Evolutionary conservation across 1,139 yeast species (phyloP).

Genomic region (Chernovozyma sophiae-reginae): DNA sequence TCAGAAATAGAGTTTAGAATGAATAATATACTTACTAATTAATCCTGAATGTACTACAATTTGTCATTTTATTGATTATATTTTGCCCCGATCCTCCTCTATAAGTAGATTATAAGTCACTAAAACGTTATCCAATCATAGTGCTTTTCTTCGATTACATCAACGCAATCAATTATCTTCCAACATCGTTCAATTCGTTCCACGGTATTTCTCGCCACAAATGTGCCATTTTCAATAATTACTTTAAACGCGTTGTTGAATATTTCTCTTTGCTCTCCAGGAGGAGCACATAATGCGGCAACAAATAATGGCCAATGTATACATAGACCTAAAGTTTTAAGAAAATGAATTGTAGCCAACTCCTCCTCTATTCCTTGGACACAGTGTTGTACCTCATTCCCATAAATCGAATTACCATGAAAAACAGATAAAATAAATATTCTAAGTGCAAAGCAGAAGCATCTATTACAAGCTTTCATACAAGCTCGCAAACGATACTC

Average conservation of each 20-base stretch:
- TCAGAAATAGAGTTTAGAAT: no score
- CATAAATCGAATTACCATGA: conserved; percentile 6
- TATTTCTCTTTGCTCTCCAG: conserved; percentile 3
- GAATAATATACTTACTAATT: no score
- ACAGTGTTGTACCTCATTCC: conserved; percentile 5
- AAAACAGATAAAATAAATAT: conserved; percentile 7
- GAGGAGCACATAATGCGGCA: conserved; percentile 8
- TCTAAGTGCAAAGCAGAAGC: conserved; percentile 7
- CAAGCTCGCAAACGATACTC: conserved; percentile 5
- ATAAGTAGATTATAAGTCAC: conserved; percentile 1
- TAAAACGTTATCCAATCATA: conserved; percentile 10
- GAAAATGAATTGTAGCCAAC: conserved; percentile 4
- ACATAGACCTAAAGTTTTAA: conserved; percentile 6
- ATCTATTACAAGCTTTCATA: conserved; percentile 9
- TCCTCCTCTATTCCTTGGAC: conserved; percentile 9
- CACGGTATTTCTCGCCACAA: conserved; percentile 7
- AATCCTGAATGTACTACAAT: no score
- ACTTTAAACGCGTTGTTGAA: conserved; percentile 2
- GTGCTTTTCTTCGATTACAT: conserved; percentile 6
- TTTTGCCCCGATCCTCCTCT: no score
- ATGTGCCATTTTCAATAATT: conserved; percentile 6
- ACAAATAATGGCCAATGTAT: conserved; percentile 10
- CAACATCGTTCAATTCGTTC: conserved; percentile 7
- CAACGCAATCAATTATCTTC: conserved; percentile 7
- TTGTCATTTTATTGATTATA: no score